Conservation (phyloP, 1,139 yeast species). For the Nakaseomyces sp. region DNA sequence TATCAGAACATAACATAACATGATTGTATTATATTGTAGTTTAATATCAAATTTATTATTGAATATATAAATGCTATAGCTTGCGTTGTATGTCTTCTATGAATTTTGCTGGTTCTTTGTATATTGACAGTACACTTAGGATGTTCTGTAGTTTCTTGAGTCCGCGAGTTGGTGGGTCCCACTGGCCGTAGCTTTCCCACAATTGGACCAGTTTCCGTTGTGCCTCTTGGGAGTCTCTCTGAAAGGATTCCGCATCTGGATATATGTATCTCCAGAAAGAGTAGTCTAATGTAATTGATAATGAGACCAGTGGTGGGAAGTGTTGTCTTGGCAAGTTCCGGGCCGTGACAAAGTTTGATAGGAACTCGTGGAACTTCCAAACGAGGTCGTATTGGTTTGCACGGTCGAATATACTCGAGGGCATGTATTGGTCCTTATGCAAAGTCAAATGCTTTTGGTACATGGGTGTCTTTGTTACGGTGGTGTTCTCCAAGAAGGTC, state of each 20-base stretch:
- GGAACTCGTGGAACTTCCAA: slow-evolving; percentile 31
- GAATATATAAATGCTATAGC: slow-evolving; percentile 9
- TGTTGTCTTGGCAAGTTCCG: slow-evolving; percentile 25
- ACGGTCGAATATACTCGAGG: slow-evolving; percentile 24
- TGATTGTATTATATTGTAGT: no score
- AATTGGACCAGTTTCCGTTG: slow-evolving; percentile 17
- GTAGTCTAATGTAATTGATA: slow-evolving; percentile 18
- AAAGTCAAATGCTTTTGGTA: slow-evolving; percentile 18
- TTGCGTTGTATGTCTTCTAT: slow-evolving; percentile 19
- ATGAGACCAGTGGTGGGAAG: slow-evolving; percentile 12
- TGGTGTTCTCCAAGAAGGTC: slow-evolving; percentile 24
- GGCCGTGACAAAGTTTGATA: slow-evolving; percentile 22
- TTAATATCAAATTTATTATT: background rate
- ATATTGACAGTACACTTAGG: slow-evolving; percentile 27
- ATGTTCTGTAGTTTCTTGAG: slow-evolving; percentile 25
- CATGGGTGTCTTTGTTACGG: slow-evolving; percentile 23
- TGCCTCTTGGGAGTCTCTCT: slow-evolving; percentile 21
- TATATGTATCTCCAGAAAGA: slow-evolving; percentile 13
- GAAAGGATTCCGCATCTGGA: slow-evolving; percentile 15
- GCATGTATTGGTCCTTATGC: slow-evolving; percentile 17
- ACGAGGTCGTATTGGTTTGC: slow-evolving; percentile 31
- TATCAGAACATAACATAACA: no score
- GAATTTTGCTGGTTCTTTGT: slow-evolving; percentile 19
- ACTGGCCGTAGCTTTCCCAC: slow-evolving; percentile 25
- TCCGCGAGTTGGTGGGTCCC: slow-evolving; percentile 31